phyloP scores from a whole-genome alignment of 1,139 yeast genomes.

The Hyphopichia pseudoburtonii region DNA sequence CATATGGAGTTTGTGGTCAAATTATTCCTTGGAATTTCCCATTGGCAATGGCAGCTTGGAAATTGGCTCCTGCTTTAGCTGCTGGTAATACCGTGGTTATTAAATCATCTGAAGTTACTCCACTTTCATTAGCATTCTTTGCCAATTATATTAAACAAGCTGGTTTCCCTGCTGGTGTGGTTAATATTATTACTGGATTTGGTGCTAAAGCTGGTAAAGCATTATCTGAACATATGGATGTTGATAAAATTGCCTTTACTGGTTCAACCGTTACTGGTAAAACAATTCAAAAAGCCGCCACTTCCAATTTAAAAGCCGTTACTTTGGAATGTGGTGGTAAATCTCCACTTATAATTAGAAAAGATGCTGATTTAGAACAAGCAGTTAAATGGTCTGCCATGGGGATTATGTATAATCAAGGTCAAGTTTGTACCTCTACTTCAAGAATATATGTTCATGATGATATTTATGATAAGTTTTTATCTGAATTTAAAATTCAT shows the following conservation, averaged over 20 bases:
- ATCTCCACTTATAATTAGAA: slow-evolving; percentile 70
- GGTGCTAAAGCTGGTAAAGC: slow-evolving; percentile 60
- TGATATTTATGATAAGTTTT: slow-evolving; percentile 47
- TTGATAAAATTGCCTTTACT: slow-evolving; percentile 70
- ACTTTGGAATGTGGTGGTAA: slow-evolving; percentile 95
- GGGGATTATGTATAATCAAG: slow-evolving; percentile 79
- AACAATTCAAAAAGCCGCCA: slow-evolving; percentile 58
- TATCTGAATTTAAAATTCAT: slow-evolving; percentile 37
- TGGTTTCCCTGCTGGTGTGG: slow-evolving; percentile 73
- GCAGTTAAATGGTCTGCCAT: slow-evolving; percentile 85
- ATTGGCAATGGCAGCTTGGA: slow-evolving; percentile 59
- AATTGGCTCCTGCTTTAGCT: slow-evolving; percentile 63
- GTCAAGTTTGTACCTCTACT: slow-evolving; percentile 49
- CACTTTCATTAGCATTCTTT: slow-evolving; percentile 56
- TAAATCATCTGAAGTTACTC: slow-evolving; percentile 69
- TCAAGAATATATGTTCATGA: slow-evolving; percentile 48
- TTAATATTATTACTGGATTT: slow-evolving; percentile 58
- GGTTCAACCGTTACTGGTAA: slow-evolving; percentile 64
- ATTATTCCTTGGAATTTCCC: slow-evolving; percentile 72
- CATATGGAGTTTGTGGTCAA: slow-evolving; percentile 78
- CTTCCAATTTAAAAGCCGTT: slow-evolving; percentile 63
- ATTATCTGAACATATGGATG: slow-evolving; percentile 53
- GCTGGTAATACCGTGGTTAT: slow-evolving; percentile 66
- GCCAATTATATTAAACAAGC: slow-evolving; percentile 58
- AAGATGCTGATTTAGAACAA: slow-evolving; percentile 72